Base-by-base conservation (phyloP, 2,329 filamentous ascomycete species). In the Clonostachys solani region DNA sequence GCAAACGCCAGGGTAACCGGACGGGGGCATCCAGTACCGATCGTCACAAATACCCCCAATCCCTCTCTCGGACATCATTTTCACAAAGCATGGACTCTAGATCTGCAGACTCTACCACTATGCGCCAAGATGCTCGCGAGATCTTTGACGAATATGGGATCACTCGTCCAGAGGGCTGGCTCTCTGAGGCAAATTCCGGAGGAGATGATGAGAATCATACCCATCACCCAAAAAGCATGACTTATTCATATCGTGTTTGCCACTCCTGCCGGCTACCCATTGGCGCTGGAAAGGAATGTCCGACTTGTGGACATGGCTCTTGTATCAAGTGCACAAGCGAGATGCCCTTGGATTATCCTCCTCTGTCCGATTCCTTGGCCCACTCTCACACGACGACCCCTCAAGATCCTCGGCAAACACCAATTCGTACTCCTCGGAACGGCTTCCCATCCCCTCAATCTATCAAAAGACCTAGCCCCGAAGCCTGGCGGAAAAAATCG, bases 251-350 rank as follows among this genome's bases (percentile, higher is more conserved):
- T 38, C 69, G 66, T 45, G 59, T 72, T 23, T 81, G 78, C 50
- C 78, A 80, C 53, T 60, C 74, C 10, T 82, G 77, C 52, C 70
- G 69, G 12, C 65, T 67, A 41, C 62, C 60, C 38, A 65, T 72
- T 36, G 61, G 56, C 41, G 60, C 63, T 12, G 60, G 63, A 33
- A 61, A 61, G 9, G 64, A 65, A 42, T 81, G 77, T 52, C 56
- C 63, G 33, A 67, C 66, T 40, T 81, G 78, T 52, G 74, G 73
- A 1, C 78, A 81, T 55, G 66, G 64, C 10, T 67, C 77, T 15
- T 81, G 77, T 52, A 51, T 60, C 33, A 71, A 71, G 47, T 81
- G 77, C 52, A 62, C 58, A 9, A 66, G 62, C 40, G 65, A 72
- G 44, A 48, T 66, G n/a, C 35, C 17, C 34, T 40, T 40, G 18